Evolutionary conservation across 257 asterid genomes (phyloP).

Genomic region (Jaltomata sinuosa): DNA sequence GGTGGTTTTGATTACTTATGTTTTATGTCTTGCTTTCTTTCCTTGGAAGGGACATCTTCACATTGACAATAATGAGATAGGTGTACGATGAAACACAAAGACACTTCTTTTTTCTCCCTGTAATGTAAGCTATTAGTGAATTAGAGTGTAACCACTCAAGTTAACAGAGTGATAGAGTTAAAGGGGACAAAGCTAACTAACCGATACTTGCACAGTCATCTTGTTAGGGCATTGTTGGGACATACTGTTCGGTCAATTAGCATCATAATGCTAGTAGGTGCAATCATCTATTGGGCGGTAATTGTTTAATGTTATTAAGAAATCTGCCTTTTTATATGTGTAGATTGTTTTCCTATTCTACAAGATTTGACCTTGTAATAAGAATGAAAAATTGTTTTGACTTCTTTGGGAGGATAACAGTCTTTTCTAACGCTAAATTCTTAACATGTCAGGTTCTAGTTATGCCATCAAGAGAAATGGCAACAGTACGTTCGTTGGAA

Average conservation of each 20-base stretch:
- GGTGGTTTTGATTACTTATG: not conserved
- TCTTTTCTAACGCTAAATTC: not conserved
- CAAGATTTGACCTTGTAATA: not conserved
- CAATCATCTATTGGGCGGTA: not conserved
- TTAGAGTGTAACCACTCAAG: not conserved
- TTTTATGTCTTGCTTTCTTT: not conserved
- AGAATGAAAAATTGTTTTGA: not conserved
- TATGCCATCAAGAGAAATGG: constrained; percentile 73
- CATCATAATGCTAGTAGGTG: not conserved
- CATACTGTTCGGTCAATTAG: not conserved
- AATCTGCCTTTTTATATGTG: not conserved
- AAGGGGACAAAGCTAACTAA: not conserved
- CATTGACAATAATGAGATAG: not conserved
- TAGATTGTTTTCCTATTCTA: not conserved
- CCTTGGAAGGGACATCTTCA: not conserved
- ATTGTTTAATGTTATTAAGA: not conserved
- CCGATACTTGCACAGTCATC: not conserved
- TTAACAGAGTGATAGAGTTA: not conserved
- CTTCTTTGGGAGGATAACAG: not conserved
- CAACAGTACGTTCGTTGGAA: constrained; percentile 61
- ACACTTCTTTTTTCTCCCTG: not conserved
- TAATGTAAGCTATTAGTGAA: not conserved
- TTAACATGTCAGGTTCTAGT: constrained; percentile 48
- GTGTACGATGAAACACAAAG: not conserved
- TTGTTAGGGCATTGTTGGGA: not conserved